These are phyloP conservation scores for Ochetophila trinervis DNA, from an alignment of 306 rosid genomes.

Conservation along the genomic window DNA sequence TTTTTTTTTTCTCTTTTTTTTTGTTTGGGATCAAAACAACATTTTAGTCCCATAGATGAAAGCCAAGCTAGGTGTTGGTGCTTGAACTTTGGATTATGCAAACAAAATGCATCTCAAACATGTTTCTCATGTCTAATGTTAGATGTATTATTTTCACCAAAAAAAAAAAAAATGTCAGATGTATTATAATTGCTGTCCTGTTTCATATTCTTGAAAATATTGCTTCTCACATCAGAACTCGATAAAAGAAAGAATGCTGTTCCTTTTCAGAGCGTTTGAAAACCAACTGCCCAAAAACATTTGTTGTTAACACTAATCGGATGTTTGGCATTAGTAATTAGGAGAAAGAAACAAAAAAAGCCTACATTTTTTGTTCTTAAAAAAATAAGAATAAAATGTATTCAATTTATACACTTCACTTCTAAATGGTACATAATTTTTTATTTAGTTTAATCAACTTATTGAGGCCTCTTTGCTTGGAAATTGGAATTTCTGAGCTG, in stretches of 20 bases:
- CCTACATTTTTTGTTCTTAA: too few species aligned
- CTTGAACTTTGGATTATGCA: neutral
- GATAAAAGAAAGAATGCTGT: neutral
- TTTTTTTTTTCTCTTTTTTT: too few species aligned
- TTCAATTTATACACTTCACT: too few species aligned
- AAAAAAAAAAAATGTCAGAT: too few species aligned
- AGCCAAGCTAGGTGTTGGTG: neutral
- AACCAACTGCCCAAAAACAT: neutral
- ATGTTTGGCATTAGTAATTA: neutral
- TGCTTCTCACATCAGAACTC: neutral
- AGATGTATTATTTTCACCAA: too few species aligned
- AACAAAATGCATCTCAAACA: neutral
- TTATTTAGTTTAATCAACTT: neutral
- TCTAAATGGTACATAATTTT: too few species aligned
- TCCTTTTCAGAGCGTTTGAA: neutral
- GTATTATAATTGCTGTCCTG: neutral
- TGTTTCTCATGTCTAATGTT: conserved; percentile 4
- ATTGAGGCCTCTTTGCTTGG: neutral
- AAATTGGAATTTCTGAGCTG: neutral
- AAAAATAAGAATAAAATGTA: too few species aligned
- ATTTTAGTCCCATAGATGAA: neutral
- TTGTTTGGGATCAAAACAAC: conserved; percentile 11
- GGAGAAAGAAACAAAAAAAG: too few species aligned
- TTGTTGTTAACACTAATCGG: neutral
- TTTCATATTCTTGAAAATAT: neutral